Evolutionary conservation across 1,139 yeast species (phyloP).

Genomic region (Geotrichum armillariae): DNA sequence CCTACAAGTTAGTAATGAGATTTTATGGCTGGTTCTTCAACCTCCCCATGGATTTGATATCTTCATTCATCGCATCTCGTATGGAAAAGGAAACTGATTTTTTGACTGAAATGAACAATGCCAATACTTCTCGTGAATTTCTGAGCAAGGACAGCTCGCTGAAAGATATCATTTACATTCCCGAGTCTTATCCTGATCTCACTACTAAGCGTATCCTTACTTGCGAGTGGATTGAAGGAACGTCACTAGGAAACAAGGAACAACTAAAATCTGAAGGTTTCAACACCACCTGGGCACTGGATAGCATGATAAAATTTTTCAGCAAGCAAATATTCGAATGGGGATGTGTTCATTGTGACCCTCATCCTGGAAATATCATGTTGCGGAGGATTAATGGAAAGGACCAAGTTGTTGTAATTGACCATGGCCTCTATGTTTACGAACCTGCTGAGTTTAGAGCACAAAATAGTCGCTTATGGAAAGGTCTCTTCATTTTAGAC

Average conservation of each 20-base stretch:
- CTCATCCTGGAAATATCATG: slow-evolving; percentile 78
- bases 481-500: slow-evolving; percentile 56
- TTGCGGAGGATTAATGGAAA: slow-evolving; percentile 46
- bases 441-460: slow-evolving; percentile 52
- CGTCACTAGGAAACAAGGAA: slow-evolving; percentile 51
- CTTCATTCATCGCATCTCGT: slow-evolving; percentile 58
- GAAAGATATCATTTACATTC: slow-evolving; percentile 48
- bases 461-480: slow-evolving; percentile 66
- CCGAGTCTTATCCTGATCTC: slow-evolving; percentile 49
- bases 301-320: slow-evolving; percentile 54
- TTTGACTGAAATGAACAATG: slow-evolving; percentile 54
- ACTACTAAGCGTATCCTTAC: slow-evolving; percentile 55
- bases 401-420: slow-evolving; percentile 66
- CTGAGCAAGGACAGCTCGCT: slow-evolving; percentile 42
- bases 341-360: slow-evolving; percentile 79
- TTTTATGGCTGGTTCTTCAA: slow-evolving; percentile 60
- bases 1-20: slow-evolving; percentile 54
- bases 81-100: slow-evolving; percentile 64
- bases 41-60: slow-evolving; percentile 60
- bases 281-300: slow-evolving; percentile 49
- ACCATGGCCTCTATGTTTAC: slow-evolving; percentile 70
- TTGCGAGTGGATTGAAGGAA: slow-evolving; percentile 79
- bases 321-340: slow-evolving; percentile 71
- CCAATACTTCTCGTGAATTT: slow-evolving; percentile 39
- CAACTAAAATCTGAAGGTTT: slow-evolving; percentile 45